phyloP scores from a whole-genome alignment of 2,329 filamentous ascomycete species.

The Pyrenophora seminiperda region DNA sequence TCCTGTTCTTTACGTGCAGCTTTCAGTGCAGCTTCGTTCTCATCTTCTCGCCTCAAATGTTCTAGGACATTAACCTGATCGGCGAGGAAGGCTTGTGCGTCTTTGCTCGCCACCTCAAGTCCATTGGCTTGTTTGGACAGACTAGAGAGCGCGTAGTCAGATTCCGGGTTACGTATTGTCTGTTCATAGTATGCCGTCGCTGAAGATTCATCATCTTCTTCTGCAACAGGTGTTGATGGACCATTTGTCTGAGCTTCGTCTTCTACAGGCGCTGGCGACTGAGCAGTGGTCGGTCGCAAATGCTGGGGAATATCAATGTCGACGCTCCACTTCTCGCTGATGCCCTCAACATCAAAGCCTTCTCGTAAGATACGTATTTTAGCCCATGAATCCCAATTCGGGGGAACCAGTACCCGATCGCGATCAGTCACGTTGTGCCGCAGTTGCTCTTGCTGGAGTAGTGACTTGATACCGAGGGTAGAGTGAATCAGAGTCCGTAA shows the following conservation, averaged over 20 bases:
- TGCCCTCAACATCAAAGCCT: constrained; percentile 86
- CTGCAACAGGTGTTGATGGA: constrained; percentile 5
- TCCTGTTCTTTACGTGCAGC: constrained; percentile 45
- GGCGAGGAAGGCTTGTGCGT: constrained; percentile 77
- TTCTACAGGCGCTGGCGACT: constrained; percentile 19
- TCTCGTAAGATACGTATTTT: constrained; percentile 93
- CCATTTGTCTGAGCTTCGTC: constrained; percentile 18
- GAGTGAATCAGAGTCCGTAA: constrained; percentile 82
- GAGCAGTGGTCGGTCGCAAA: constrained; percentile 31
- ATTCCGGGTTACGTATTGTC: constrained; percentile 75
- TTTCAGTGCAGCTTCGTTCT: constrained; percentile 57
- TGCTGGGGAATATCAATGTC: constrained; percentile 66
- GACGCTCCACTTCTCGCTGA: constrained; percentile 83
- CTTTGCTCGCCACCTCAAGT: constrained; percentile 69
- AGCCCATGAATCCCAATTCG: constrained; percentile 98
- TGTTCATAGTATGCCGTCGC: constrained; percentile 78
- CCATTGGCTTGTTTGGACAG: constrained; percentile 52
- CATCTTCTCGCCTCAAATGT: constrained; percentile 62
- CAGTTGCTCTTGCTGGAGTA: constrained; percentile 60
- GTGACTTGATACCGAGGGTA: constrained; percentile 81
- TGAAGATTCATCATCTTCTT: constrained; percentile 51
- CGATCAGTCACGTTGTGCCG: constrained; percentile 84
- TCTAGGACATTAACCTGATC: constrained; percentile 79
- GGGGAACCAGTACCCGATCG: constrained; percentile 90
- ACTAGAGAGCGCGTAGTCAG: constrained; percentile 48